Percentiles rank a stretch among this genome's conserved stretches.
phyloP scores from a whole-genome alignment of 2,329 filamentous ascomycete species.

The Aspergillus sp. region DNA sequence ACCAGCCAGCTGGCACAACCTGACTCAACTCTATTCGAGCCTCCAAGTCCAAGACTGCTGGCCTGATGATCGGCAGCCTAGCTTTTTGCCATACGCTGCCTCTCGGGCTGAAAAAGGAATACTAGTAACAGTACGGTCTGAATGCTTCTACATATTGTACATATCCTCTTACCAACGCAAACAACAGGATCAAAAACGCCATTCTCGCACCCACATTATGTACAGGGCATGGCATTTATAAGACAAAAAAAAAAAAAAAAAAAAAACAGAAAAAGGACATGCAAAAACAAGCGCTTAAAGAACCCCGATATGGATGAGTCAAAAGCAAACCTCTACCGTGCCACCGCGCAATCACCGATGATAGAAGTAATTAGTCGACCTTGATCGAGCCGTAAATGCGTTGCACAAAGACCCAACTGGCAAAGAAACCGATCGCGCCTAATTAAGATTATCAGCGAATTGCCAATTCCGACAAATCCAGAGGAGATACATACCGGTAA shows the following conservation, averaged over 20 bases:
- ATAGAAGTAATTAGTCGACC: constrained; percentile 66
- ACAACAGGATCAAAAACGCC: constrained; percentile 2
- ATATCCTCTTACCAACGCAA: neutral
- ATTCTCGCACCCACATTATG: constrained; percentile 15
- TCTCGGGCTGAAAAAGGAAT: neutral
- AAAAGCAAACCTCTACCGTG: neutral
- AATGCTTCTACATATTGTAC: constrained; percentile 5
- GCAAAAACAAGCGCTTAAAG: constrained; percentile 3
- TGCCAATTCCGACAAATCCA: neutral
- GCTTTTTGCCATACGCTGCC: neutral
- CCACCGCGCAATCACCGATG: neutral
- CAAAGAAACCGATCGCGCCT: constrained; percentile 95
- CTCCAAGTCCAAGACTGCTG: neutral
- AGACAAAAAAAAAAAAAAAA: neutral
- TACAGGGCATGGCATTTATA: constrained; percentile 13
- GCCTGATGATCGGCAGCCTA: neutral
- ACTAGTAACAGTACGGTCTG: neutral
- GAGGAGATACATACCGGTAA: constrained; percentile 70
- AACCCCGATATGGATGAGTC: neutral
- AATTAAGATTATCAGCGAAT: constrained; percentile 7
- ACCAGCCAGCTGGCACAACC: neutral
- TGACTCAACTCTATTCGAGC: neutral
- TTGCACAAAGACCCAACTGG: constrained; percentile 89
- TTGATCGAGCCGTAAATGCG: constrained; percentile 98
- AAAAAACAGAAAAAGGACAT: neutral